Evolutionary conservation across 23 red algal species (phyloP), one percentile per base, ranked within the genome.

Genomic region (Gracilariopsis chorda): DNA sequence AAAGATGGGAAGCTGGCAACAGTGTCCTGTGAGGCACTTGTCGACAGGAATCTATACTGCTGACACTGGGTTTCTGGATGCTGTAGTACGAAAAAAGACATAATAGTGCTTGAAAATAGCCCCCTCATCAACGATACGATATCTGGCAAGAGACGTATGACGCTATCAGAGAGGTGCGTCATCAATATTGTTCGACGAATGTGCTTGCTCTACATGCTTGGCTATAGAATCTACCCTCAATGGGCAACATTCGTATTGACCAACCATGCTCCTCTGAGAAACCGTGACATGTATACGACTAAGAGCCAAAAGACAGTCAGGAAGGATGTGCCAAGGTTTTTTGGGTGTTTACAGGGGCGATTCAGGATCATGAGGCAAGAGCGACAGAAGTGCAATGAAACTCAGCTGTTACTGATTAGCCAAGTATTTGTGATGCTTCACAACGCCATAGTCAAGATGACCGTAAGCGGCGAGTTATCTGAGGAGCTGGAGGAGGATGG

Each of bases 251-350:
- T 89, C 48, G 41, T 53, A 8, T 19, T n/a, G 6, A 40, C 51
- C 2, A 89, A 51, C 20, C 48, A 60, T 37, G 51, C 46, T 39
- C 27, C 84, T 7, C 11, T 19, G 14, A 89, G 42, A 57, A 51
- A 58, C 20, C 70, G 32, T 7, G 43, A 89, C 12, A 6, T 19
- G 9, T 5, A 78, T 68, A 45, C 61, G 37, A 77, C 84, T 2
- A 48, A 47, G 32, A 14, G 35, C 5, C 84, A 74, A 44, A 46
- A 89, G 16, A 4, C 4, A 55, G 48, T 3, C 35, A 9, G 64
- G 43, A 89, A 89, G 28, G 84, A 89, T 64, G 44, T 89, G 12
- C 48, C 77, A 48, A n/a, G 84, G 19, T 57, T 78, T 7, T 73
- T 49, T 44, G 84, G 84, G 3, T 33, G 25, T 30, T 48, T 87